Conservation (phyloP, 805 yeast genomes). For the Vanderwaltozyma yarrowii region DNA sequence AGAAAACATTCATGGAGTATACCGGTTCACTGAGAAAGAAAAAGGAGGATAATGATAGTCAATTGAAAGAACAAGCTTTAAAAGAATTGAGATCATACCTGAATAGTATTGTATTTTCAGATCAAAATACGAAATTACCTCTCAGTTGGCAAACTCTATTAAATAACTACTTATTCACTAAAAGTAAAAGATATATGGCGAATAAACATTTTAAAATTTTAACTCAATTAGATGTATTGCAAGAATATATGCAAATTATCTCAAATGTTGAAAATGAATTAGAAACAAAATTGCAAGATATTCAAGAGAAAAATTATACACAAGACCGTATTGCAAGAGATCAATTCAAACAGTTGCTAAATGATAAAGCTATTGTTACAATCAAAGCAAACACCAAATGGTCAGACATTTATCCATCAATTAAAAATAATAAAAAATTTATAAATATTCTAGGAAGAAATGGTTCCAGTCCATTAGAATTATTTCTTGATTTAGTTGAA, state of each 20-base stretch:
- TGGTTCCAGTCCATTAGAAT: constrained; percentile 69
- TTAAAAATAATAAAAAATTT: constrained; percentile 50
- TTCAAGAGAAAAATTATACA: constrained; percentile 37
- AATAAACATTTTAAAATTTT: constrained; percentile 45
- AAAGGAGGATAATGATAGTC: constrained; percentile 16
- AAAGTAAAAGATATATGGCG: constrained; percentile 46
- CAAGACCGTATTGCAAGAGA: constrained; percentile 59
- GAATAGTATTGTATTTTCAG: constrained; percentile 23
- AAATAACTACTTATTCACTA: constrained; percentile 24
- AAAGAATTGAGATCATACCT: constrained; percentile 44
- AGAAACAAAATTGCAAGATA: constrained; percentile 11
- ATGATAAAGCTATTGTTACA: constrained; percentile 1
- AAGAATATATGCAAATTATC: constrained; percentile 29
- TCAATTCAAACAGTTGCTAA: constrained; percentile 40
- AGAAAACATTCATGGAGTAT: constrained; percentile 43
- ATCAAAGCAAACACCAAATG: constrained; percentile 48
- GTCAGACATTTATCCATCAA: constrained; percentile 39
- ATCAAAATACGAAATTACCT: constrained; percentile 6
- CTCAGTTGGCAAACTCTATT: constrained; percentile 19
- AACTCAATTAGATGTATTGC: constrained; percentile 49
- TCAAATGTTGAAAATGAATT: constrained; percentile 18
- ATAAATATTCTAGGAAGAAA: constrained; percentile 55
- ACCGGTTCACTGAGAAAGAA: constrained; percentile 30
- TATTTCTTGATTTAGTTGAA: constrained; percentile 66
- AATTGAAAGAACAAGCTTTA: constrained; percentile 39